Conservation (phyloP, 768 basidiomycete species). For the Russula lepida region DNA sequence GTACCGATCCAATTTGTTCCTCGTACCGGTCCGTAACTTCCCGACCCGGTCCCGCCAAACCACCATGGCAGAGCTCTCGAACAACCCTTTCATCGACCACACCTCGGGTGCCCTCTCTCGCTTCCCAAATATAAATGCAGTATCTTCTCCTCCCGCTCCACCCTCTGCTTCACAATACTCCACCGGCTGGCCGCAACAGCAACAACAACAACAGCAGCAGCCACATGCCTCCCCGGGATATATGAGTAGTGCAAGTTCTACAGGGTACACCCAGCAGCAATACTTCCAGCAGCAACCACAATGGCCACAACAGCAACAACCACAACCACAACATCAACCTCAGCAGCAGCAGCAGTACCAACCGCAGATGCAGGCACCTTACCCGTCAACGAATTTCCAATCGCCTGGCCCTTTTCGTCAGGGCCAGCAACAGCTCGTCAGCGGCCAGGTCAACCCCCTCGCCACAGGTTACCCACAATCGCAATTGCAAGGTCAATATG, state of each 20-base stretch:
- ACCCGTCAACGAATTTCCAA: conserved; percentile 12
- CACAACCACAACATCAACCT: conserved; percentile 14
- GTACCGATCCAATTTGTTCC: not conserved
- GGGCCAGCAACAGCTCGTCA: conserved; percentile 17
- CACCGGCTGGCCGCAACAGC: conserved; percentile 33
- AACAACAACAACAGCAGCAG: conserved; percentile 24
- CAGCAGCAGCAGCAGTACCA: conserved; percentile 16
- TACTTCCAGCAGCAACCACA: conserved; percentile 10
- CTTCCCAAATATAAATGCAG: conserved; percentile 53
- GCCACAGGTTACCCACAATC: conserved; percentile 20
- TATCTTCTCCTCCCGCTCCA: conserved; percentile 15
- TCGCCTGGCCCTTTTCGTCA: conserved; percentile 8
- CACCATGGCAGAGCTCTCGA: conserved; percentile 32
- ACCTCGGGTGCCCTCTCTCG: conserved; percentile 35
- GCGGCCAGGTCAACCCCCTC: conserved; percentile 20
- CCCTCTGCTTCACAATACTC: conserved; percentile 28
- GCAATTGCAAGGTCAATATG: conserved; percentile 26
- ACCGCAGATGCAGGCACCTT: conserved; percentile 16
- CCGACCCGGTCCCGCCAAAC: not conserved
- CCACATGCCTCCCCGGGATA: not conserved
- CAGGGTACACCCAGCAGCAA: conserved; percentile 22
- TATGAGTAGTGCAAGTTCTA: conserved; percentile 8
- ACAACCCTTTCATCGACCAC: conserved; percentile 64
- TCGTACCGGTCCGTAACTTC: not conserved
- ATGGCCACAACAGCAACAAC: conserved; percentile 10